Evolutionary conservation across 495 filamentous ascomycete genomes (phyloP), one percentile per base, ranked within the genome.

Genomic region (Aspergillus leporis): DNA sequence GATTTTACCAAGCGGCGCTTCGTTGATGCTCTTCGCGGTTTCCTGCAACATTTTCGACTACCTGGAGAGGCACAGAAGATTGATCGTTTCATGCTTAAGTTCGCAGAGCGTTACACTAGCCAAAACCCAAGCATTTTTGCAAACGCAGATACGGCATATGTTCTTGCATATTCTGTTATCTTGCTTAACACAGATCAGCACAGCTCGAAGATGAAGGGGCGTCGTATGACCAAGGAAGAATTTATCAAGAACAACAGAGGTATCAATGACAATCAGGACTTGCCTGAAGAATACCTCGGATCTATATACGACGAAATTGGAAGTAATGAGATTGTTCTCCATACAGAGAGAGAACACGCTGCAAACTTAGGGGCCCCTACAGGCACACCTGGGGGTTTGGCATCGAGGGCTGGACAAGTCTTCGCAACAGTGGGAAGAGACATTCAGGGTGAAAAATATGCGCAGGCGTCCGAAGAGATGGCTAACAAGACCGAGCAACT

Each of bases 181-280:
- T 76, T 99, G 85, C 79, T 99, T 21, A 99, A 99, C 68, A 97
- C 93, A 0, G 94, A 99, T 76, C 84, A 90, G 61, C 95, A 99
- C 73, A 97, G 93, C 68, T 76, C 70, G 51, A 97, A 97, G 68
- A 78, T 98, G 48, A 93, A 90, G 53, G 84, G 82, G 1, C 70
- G 63, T 7, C 85, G 93, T 45, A 99, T 99, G 94, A 94, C 87
- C 13, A 92, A 90, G 59, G 90, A 96, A 56, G 95, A 99, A 48
- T 99, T 98, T 69, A 92, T 99, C 77, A 96, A 94, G 76, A 99
- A 99, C 71, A 99, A 99, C 70, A 80, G 93, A 34, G 94, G 94
- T 46, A 99, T 99, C 78, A 98, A 99, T 68, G 94, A 99, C 74
- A 94, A 89, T 60, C 90, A 92, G 36, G 90, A 97, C 74, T 72